These are phyloP conservation scores for Phymatotrichopsis omnivora DNA, from an alignment of 2,329 filamentous ascomycete genomes.

Conservation along the genomic window DNA sequence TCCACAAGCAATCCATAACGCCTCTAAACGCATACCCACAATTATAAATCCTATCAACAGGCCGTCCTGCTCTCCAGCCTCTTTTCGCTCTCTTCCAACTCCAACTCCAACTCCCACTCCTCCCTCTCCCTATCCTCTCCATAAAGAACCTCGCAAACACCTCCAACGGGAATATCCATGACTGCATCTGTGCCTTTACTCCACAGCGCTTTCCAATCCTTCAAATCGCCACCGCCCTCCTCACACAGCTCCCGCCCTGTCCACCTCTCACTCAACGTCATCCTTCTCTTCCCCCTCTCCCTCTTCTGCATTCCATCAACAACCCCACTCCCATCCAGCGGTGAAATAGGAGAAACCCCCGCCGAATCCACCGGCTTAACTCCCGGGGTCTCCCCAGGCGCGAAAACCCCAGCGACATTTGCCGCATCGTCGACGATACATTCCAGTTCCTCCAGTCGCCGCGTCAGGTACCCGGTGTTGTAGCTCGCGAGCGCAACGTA, in stretches of 20 bases:
- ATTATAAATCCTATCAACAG: conserved; percentile 83
- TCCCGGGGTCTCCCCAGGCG: conserved; percentile 13
- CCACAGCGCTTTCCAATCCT: conserved; percentile 72
- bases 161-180: conserved; percentile 90
- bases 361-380: conserved; percentile 1
- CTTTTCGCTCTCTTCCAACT: conserved; percentile 32
- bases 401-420: conserved; percentile 62
- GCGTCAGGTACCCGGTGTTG: conserved; percentile 79
- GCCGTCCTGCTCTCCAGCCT: conserved; percentile 66
- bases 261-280: conserved; percentile 36
- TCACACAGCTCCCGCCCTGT: conserved; percentile 32
- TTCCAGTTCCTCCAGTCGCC: conserved; percentile 69
- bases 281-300: conserved; percentile 33
- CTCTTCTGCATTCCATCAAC: conserved; percentile 3
- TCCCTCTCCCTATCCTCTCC: conserved; percentile 53
- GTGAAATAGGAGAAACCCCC: conserved; percentile 6
- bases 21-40: no score
- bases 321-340: conserved; percentile 12
- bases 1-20: no score
- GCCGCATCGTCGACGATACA: conserved; percentile 86
- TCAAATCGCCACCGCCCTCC: conserved; percentile 36
- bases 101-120: conserved; percentile 42
- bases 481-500: conserved; percentile 87
- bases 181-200: conserved; percentile 90
- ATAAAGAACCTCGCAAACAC: conserved; percentile 90